These are phyloP conservation scores for Ceratobasidium sp. DNA, from an alignment of 1,284 basidiomycete species.

Conservation along the genomic window DNA sequence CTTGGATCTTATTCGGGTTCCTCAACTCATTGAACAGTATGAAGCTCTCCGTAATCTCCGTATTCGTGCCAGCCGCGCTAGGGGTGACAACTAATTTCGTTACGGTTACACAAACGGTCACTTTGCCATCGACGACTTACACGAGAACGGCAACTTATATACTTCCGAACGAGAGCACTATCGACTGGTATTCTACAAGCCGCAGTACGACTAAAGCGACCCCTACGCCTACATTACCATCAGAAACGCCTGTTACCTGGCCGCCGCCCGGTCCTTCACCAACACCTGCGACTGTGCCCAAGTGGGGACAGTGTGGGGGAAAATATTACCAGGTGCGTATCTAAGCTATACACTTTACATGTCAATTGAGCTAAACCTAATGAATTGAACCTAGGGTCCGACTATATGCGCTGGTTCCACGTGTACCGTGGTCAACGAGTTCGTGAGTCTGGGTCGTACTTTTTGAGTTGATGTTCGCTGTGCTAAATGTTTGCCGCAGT, in stretches of 20 bases:
- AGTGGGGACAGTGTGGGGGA: constrained; percentile 26
- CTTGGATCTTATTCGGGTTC: not conserved
- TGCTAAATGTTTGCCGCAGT: not conserved
- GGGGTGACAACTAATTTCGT: not conserved
- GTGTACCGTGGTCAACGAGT: constrained; percentile 5
- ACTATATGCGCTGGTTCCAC: constrained; percentile 22
- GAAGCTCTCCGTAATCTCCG: not conserved
- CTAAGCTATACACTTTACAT: not conserved
- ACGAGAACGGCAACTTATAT: constrained; percentile 3
- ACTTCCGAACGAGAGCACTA: constrained; percentile 4
- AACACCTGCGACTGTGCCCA: not conserved
- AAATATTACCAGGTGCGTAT: not conserved
- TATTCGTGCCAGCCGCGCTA: not conserved
- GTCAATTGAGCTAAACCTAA: not conserved
- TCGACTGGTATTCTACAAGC: not conserved
- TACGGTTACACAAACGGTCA: not conserved
- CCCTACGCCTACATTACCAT: not conserved
- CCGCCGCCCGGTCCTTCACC: not conserved
- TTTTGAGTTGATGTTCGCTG: not conserved
- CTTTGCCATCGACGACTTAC: not conserved
- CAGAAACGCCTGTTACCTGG: not conserved
- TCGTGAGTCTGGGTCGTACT: not conserved
- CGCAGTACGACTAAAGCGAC: not conserved
- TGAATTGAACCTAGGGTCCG: not conserved
- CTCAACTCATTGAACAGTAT: not conserved